Evolutionary conservation across 2,329 filamentous ascomycete species (phyloP).

Genomic region (Penicillium sp.): DNA sequence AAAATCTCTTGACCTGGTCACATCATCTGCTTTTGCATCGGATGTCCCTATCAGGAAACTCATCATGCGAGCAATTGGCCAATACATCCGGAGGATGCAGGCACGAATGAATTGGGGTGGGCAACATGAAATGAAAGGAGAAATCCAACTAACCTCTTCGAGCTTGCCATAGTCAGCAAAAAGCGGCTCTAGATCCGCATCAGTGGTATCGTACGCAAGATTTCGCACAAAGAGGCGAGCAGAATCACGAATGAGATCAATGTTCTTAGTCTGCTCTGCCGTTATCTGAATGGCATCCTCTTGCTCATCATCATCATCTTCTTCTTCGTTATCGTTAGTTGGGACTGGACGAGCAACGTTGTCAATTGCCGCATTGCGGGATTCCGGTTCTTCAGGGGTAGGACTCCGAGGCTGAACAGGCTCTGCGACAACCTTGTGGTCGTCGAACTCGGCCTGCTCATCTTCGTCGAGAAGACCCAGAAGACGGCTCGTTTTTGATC

Average conservation of each 20-base stretch:
- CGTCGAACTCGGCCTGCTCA: constrained; percentile 45
- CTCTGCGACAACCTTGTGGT: constrained; percentile 18
- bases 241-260: constrained; percentile 70
- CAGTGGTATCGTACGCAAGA: constrained; percentile 76
- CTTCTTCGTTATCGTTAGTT: constrained; percentile 14
- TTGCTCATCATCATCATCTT: constrained; percentile 19
- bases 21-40: constrained; percentile 93
- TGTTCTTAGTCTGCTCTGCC: constrained; percentile 45
- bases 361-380: constrained; percentile 25
- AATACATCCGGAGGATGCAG: constrained; percentile 21
- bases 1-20: constrained; percentile 92
- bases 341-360: constrained; percentile 16
- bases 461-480: constrained; percentile 81
- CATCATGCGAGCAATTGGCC: constrained; percentile 70
- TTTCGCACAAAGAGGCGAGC: constrained; percentile 88
- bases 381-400: constrained; percentile 25
- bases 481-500: constrained; percentile 83
- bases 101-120: background rate
- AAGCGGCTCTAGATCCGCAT: constrained; percentile 73
- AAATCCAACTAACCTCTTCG: constrained; percentile 75
- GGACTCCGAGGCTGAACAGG: constrained; percentile 13
- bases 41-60: constrained; percentile 99
- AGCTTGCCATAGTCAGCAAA: constrained; percentile 75
- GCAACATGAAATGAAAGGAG: constrained; percentile 17
- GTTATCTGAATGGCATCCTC: constrained; percentile 16